Evolutionary conservation across 2,329 filamentous ascomycete genomes (phyloP).

Genomic region (Phialemoniopsis sp.): DNA sequence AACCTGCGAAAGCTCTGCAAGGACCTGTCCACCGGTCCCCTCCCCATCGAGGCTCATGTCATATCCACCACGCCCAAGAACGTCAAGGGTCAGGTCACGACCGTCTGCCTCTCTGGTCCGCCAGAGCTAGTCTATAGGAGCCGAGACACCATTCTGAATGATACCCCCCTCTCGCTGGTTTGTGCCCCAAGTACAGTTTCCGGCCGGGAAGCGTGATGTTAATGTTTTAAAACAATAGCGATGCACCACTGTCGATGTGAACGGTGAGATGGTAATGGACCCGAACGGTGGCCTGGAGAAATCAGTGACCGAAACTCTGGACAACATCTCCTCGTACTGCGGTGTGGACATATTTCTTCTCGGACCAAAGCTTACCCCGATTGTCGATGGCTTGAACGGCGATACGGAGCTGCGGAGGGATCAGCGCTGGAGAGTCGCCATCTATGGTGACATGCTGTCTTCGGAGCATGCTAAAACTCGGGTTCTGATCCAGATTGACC

Average conservation of each 20-base stretch:
- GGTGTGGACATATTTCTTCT: constrained; percentile 96
- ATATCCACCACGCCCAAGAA: constrained; percentile 76
- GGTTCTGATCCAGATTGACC: constrained; percentile 94
- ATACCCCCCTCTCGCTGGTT: constrained; percentile 90
- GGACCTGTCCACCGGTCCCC: constrained; percentile 66
- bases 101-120: constrained; percentile 85
- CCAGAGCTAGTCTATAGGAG: constrained; percentile 86
- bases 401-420: constrained; percentile 81
- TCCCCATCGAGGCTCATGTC: constrained; percentile 80
- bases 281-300: constrained; percentile 65
- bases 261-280: constrained; percentile 85
- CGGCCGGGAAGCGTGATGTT: no score
- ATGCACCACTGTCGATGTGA: constrained; percentile 89
- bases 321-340: constrained; percentile 81
- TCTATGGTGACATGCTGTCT: constrained; percentile 93
- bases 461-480: constrained; percentile 96
- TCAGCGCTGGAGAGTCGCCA: constrained; percentile 85
- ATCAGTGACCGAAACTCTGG: constrained; percentile 77
- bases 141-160: constrained; percentile 83
- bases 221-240: constrained; percentile 48
- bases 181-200: constrained; percentile 33
- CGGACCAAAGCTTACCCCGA: constrained; percentile 79
- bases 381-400: constrained; percentile 70
- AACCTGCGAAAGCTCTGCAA: constrained; percentile 75
- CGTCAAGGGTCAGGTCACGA: constrained; percentile 68